These are phyloP conservation scores for Stromatinia cepivora DNA, from an alignment of 2,329 filamentous ascomycete species.

Conservation along the genomic window DNA sequence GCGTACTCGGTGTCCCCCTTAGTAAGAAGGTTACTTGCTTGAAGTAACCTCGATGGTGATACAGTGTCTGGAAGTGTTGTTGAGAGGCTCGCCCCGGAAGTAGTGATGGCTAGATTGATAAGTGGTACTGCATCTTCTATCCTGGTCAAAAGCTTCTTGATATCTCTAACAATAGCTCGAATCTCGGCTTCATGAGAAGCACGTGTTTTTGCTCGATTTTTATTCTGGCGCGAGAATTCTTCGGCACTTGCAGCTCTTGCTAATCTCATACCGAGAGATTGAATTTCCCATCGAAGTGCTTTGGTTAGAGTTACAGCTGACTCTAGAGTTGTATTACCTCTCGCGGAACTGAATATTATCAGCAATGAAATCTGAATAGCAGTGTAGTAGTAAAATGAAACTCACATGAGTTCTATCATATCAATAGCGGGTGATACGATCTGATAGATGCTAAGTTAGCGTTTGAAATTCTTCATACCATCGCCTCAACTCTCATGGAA, in stretches of 20 bases:
- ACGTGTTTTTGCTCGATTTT: conserved; percentile 50
- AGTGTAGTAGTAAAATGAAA: conserved; percentile 21
- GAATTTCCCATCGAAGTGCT: conserved; percentile 79
- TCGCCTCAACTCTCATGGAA: conserved; percentile 9
- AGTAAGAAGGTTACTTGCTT: conserved; percentile 88
- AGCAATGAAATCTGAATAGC: conserved; percentile 42
- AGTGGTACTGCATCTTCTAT: conserved; percentile 92
- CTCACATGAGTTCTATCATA: conserved; percentile 84
- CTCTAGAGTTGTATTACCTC: conserved; percentile 78
- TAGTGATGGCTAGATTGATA: conserved; percentile 90
- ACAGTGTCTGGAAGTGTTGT: conserved; percentile 77
- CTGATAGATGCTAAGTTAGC: conserved; percentile 44
- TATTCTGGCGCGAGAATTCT: conserved; percentile 50
- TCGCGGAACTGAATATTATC: conserved; percentile 54
- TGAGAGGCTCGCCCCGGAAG: conserved; percentile 84
- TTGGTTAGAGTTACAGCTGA: conserved; percentile 83
- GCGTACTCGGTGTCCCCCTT: conserved; percentile 83
- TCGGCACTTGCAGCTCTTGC: conserved; percentile 67
- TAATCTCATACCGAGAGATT: conserved; percentile 73
- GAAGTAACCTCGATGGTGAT: conserved; percentile 85
- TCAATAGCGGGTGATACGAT: conserved; percentile 90
- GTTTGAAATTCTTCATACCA: neutral
- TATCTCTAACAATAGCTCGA: conserved; percentile 68
- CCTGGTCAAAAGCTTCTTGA: conserved; percentile 69
- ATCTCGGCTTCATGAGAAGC: conserved; percentile 65